Conservation (phyloP, 2,329 filamentous ascomycete genomes). For the Nigrograna mackinnonii region DNA sequence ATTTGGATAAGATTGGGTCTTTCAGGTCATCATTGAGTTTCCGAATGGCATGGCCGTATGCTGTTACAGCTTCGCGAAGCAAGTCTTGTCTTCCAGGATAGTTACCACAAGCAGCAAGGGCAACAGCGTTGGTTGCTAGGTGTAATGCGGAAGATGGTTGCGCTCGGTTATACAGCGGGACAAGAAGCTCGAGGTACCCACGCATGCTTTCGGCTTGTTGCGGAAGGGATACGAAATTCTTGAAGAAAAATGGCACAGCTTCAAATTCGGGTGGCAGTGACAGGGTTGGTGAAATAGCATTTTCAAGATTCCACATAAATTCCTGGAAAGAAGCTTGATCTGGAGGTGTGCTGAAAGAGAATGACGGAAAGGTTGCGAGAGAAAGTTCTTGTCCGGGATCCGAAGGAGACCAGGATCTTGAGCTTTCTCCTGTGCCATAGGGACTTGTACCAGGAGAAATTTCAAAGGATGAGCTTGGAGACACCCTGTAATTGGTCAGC, state of each 20-base stretch:
- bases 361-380: constrained; percentile 22
- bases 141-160: constrained; percentile 41
- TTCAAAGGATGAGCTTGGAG: too few relatives aligned
- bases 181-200: constrained; percentile 42
- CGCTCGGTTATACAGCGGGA: constrained; percentile 41
- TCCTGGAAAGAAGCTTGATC: constrained; percentile 25
- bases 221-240: constrained; percentile 43
- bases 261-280: constrained; percentile 37
- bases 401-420: constrained; percentile 16
- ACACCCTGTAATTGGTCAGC: too few relatives aligned
- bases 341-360: constrained; percentile 15
- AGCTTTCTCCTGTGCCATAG: constrained; percentile 8
- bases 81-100: constrained; percentile 40
- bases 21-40: constrained; percentile 41
- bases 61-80: constrained; percentile 33
- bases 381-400: constrained; percentile 16
- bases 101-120: constrained; percentile 41
- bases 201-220: constrained; percentile 41
- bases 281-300: constrained; percentile 27
- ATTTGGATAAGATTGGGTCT: constrained; percentile 36
- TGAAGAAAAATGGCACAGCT: constrained; percentile 46
- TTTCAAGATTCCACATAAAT: constrained; percentile 34
- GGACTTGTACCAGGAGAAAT: constrained; percentile 13
- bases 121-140: constrained; percentile 43
- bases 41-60: constrained; percentile 42